Conservation (phyloP, 2,329 filamentous ascomycete species). For the Acrocalymma vagum region DNA sequence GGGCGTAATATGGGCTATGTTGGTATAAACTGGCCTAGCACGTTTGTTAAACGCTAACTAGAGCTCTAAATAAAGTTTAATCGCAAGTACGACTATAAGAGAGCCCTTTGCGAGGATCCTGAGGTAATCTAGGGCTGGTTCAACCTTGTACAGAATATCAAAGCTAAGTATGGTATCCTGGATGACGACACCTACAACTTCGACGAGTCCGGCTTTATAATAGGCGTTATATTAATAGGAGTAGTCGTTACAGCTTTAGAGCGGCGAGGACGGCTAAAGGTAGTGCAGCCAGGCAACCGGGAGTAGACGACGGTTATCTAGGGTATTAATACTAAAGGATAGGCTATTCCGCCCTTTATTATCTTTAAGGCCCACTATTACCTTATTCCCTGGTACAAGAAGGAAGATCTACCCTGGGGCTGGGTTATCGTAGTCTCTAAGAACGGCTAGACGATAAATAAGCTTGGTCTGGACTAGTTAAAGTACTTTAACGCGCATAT, state of each 20-base stretch:
- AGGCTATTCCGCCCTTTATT: slow-evolving; percentile 14
- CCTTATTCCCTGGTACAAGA: slow-evolving; percentile 10
- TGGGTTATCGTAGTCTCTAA: slow-evolving; percentile 21
- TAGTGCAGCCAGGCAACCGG: slow-evolving; percentile 5
- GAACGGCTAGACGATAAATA: slow-evolving; percentile 41
- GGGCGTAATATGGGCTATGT: slow-evolving; percentile 4
- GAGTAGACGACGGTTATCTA: slow-evolving; percentile 15
- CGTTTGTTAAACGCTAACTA: slow-evolving; percentile 11
- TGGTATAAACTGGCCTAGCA: slow-evolving; percentile 8
- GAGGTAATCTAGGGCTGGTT: slow-evolving; percentile 17
- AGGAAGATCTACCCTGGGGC: slow-evolving; percentile 1
- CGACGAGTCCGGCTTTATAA: slow-evolving; percentile 5
- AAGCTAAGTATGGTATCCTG: background rate
- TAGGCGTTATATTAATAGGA: background rate
- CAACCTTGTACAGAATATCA: slow-evolving; percentile 14
- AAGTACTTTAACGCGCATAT: slow-evolving; percentile 40
- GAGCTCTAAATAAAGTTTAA: slow-evolving; percentile 19
- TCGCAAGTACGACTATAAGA: slow-evolving; percentile 15
- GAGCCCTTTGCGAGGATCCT: slow-evolving; percentile 14
- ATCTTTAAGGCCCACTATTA: slow-evolving; percentile 13
- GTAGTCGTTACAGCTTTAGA: slow-evolving; percentile 6
- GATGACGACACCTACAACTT: slow-evolving; percentile 7
- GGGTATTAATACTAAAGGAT: slow-evolving; percentile 9
- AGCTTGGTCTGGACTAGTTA: slow-evolving; percentile 44
- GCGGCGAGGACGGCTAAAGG: slow-evolving; percentile 1